Evolutionary conservation across 2,329 filamentous ascomycete species (phyloP).

Genomic region (Pseudogymnoascus sp.): DNA sequence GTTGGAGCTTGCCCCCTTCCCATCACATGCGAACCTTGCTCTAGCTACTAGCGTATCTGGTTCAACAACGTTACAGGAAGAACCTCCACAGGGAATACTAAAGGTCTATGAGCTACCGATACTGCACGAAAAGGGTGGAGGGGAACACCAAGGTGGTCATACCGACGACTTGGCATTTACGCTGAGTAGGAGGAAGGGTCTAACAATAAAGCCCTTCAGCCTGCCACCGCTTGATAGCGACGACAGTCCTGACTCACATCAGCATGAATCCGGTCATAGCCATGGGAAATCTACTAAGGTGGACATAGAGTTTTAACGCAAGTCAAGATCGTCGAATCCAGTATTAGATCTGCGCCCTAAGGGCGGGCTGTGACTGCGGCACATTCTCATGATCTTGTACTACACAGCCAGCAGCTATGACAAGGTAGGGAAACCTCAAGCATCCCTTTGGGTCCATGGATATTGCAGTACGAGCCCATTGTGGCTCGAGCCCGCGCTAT

Average conservation of each 20-base stretch:
- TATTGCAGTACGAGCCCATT: not conserved
- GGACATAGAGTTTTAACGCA: constrained; percentile 29
- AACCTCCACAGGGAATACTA: constrained; percentile 78
- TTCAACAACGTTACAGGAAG: constrained; percentile 49
- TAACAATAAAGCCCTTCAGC: constrained; percentile 82
- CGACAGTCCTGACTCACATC: constrained; percentile 29
- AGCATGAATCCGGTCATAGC: constrained; percentile 17
- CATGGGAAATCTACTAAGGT: constrained; percentile 24
- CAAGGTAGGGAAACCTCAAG: not conserved
- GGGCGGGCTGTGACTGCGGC: not conserved
- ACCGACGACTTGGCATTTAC: constrained; percentile 88
- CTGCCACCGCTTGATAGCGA: constrained; percentile 81
- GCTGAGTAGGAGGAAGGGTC: constrained; percentile 68
- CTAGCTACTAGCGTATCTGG: constrained; percentile 36
- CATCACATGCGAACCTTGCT: constrained; percentile 44
- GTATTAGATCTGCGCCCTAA: not conserved
- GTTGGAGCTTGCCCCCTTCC: constrained; percentile 71
- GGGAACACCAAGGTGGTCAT: constrained; percentile 56
- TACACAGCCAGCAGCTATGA: not conserved
- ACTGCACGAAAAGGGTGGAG: constrained; percentile 80
- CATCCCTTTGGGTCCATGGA: not conserved
- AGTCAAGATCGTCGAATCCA: not conserved
- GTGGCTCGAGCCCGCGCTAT: not conserved
- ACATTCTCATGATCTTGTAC: not conserved
- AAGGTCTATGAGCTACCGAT: constrained; percentile 77